phyloP scores from a whole-genome alignment of 108 stramenopile species.

The Nitzschia palea region DNA sequence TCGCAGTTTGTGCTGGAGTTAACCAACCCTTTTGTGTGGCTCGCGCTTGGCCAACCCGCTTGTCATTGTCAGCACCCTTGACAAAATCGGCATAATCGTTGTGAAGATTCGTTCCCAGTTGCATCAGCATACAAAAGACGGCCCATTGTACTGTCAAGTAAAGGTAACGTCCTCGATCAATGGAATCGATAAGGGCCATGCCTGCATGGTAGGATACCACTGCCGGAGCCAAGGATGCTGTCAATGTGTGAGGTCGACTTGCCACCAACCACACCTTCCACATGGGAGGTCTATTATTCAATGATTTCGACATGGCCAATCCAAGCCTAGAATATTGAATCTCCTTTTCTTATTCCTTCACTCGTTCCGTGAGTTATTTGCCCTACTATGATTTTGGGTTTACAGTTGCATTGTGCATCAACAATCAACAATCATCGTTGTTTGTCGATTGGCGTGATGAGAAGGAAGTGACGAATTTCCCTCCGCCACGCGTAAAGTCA shows the following conservation, averaged over 20 bases:
- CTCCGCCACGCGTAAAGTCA: too few relatives aligned
- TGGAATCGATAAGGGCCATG: neutral
- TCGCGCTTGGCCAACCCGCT: conserved; percentile 86
- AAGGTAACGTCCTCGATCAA: conserved; percentile 6
- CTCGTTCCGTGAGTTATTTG: too few relatives aligned
- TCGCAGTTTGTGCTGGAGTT: conserved; percentile 68
- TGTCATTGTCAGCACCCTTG: conserved; percentile 77
- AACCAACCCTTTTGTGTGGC: conserved; percentile 92
- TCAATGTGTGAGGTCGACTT: conserved; percentile 87
- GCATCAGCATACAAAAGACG: conserved; percentile 62
- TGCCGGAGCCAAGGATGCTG: conserved; percentile 74
- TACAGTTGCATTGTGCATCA: too few relatives aligned
- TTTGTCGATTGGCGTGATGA: too few relatives aligned
- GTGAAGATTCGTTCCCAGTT: conserved; percentile 88
- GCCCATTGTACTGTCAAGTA: conserved; percentile 31
- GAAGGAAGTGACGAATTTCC: too few relatives aligned
- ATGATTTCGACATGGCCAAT: too few relatives aligned
- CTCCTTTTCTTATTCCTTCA: too few relatives aligned
- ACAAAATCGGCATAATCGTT: conserved; percentile 93
- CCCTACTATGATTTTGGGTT: too few relatives aligned
- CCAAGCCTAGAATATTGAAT: too few relatives aligned
- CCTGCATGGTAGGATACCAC: conserved; percentile 52
- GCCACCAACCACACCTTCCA: conserved; percentile 82
- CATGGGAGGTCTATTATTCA: conserved; percentile 63
- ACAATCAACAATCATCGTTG: too few relatives aligned